These are phyloP conservation scores for Combretum micranthum DNA, from an alignment of 345 rosid species.

Conservation along the genomic window DNA sequence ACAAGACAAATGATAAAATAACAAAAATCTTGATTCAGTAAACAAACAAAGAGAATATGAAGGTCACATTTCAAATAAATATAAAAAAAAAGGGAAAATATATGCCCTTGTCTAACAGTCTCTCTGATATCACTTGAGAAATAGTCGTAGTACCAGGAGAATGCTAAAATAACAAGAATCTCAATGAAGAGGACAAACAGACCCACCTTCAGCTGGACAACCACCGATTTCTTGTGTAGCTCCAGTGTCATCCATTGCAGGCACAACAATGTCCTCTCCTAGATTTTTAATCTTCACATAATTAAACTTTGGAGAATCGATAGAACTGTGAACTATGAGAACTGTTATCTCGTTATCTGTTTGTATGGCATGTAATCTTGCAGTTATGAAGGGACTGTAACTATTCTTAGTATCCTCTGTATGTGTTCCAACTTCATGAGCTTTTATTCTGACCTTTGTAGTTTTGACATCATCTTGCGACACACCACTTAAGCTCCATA, in stretches of 20 bases:
- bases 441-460: conserved; percentile 26
- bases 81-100: no score
- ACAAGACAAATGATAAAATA: no score
- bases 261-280: conserved; percentile 26
- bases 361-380: conserved; percentile 18
- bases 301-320: conserved; percentile 24
- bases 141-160: neutral
- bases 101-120: neutral
- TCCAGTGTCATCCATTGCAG: conserved; percentile 14
- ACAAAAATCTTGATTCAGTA: no score
- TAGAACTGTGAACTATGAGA: conserved; percentile 26
- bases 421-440: conserved; percentile 12
- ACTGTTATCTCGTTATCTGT: conserved; percentile 13
- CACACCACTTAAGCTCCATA: conserved; percentile 23
- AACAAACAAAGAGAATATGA: no score
- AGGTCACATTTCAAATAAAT: no score
- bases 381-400: conserved; percentile 19
- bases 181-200: neutral
- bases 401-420: conserved; percentile 18
- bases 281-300: conserved; percentile 18
- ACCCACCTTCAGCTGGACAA: conserved; percentile 16
- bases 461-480: conserved; percentile 22
- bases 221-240: conserved; percentile 13
- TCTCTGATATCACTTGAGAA: neutral
- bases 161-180: neutral